Evolutionary conservation across 306 rosid species (phyloP).

Genomic region (Trifolium pratense): DNA sequence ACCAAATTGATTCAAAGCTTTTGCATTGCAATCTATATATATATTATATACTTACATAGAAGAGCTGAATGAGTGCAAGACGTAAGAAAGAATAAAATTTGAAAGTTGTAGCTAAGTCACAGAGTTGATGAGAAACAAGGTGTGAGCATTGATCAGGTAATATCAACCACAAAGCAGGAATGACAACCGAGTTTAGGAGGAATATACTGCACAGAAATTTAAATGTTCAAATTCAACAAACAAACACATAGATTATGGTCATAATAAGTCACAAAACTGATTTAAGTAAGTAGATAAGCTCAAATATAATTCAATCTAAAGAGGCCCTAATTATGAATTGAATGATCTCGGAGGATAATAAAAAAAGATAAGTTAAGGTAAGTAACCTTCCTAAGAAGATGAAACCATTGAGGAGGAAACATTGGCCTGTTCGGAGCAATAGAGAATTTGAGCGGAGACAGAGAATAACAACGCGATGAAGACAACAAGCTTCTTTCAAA

Average conservation of each 20-base stretch:
- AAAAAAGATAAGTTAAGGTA: no score
- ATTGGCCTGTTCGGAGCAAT: conserved; percentile 80
- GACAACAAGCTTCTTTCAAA: conserved; percentile 78
- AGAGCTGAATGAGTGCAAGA: conserved; percentile 65
- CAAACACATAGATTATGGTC: no score
- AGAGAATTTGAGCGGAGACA: conserved; percentile 69
- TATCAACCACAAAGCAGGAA: conserved; percentile 78
- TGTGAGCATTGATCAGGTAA: conserved; percentile 69
- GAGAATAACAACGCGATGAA: conserved; percentile 82
- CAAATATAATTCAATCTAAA: no score
- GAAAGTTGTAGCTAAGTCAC: conserved; percentile 54
- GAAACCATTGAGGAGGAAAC: conserved; percentile 88
- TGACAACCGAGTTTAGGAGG: conserved; percentile 67
- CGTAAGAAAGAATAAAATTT: conserved; percentile 76
- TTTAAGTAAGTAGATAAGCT: no score
- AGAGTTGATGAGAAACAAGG: conserved; percentile 53
- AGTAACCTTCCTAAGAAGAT: conserved; percentile 89
- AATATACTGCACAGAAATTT: conserved; percentile 68
- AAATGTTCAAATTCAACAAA: no score
- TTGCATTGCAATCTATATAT: neutral
- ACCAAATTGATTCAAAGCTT: conserved; percentile 11
- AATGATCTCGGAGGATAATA: no score
- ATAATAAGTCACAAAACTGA: no score
- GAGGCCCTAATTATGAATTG: no score
- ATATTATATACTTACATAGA: conserved; percentile 69